Conservation (phyloP, 345 rosid species). For the Gossypium longicalyx region DNA sequence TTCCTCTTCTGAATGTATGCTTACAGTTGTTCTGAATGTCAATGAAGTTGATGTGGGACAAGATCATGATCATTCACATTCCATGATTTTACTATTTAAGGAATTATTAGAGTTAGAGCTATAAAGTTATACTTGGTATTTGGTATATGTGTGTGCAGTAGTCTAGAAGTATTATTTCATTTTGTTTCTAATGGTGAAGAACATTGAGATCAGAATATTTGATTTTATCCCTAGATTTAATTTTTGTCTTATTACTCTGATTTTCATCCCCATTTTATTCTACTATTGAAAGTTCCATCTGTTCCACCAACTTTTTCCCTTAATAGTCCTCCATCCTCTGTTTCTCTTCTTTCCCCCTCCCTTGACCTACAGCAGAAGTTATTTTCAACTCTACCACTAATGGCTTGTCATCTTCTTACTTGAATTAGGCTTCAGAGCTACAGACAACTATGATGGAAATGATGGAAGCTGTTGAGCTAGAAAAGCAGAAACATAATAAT, state of each 20-base stretch:
- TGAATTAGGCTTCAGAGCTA: conserved; percentile 75
- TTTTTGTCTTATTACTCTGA: background rate
- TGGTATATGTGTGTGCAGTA: background rate
- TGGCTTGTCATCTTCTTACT: conserved; percentile 20
- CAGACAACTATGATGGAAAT: conserved; percentile 92
- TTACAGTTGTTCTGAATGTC: background rate
- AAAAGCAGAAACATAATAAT: conserved; percentile 90
- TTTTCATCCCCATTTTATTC: background rate
- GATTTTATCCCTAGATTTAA: background rate
- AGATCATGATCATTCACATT: background rate
- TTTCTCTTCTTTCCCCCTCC: background rate
- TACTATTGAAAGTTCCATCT: background rate
- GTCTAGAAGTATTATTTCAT: too few relatives aligned
- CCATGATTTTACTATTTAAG: background rate
- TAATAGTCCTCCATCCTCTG: background rate
- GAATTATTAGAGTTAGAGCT: background rate
- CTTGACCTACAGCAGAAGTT: background rate
- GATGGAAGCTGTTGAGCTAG: conserved; percentile 85
- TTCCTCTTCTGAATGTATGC: background rate
- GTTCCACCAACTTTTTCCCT: background rate
- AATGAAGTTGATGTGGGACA: background rate
- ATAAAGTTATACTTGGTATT: background rate
- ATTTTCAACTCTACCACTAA: background rate
- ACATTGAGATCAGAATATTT: background rate
- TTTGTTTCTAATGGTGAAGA: background rate